Conservation (phyloP, 2,329 filamentous ascomycete genomes). For the Sarocladium oryzae region DNA sequence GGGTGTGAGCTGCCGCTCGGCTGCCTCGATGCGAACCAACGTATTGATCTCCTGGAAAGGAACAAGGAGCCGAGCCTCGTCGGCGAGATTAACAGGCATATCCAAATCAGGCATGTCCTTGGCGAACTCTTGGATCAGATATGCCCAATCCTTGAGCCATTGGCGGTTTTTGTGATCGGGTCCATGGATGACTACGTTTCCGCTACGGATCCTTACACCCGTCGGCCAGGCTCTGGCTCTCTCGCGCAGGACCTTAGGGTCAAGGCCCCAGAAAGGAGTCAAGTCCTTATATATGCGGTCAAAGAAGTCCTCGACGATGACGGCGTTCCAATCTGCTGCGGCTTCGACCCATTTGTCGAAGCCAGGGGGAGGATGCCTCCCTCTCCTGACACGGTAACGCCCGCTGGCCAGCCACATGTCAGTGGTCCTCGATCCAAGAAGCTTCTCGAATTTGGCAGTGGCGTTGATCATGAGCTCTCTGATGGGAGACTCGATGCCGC, state of each 20-base stretch:
- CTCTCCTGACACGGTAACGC: conserved; percentile 49
- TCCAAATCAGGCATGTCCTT: conserved; percentile 55
- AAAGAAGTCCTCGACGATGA: conserved; percentile 58
- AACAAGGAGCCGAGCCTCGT: conserved; percentile 57
- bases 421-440: conserved; percentile 38
- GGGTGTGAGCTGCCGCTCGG: conserved; percentile 15
- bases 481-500: conserved; percentile 30
- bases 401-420: conserved; percentile 45
- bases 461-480: conserved; percentile 41
- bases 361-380: conserved; percentile 56
- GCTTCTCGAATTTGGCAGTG: conserved; percentile 32
- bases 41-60: conserved; percentile 49
- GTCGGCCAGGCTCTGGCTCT: conserved; percentile 37
- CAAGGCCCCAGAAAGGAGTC: conserved; percentile 53
- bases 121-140: conserved; percentile 45
- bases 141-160: conserved; percentile 42
- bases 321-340: conserved; percentile 42
- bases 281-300: conserved; percentile 59
- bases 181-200: conserved; percentile 33
- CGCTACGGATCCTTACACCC: conserved; percentile 42
- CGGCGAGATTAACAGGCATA: conserved; percentile 59
- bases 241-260: conserved; percentile 30
- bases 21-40: conserved; percentile 40
- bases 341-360: conserved; percentile 55
- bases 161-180: conserved; percentile 32